Evolutionary conservation across 2,329 filamentous ascomycete genomes (phyloP), one percentile per base, ranked within the genome.

Genomic region (Cordyceps javanica): DNA sequence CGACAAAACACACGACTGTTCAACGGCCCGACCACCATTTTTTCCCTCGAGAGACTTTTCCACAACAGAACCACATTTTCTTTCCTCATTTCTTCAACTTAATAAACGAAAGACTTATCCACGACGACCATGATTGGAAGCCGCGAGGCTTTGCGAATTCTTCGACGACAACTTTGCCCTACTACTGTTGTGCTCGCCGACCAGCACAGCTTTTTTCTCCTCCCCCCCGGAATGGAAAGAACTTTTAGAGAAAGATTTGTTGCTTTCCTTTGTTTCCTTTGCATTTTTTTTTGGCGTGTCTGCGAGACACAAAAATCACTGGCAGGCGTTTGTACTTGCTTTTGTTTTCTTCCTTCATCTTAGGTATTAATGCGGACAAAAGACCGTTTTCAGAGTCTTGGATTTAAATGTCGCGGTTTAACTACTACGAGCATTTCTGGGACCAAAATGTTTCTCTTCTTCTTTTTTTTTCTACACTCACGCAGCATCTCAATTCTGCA

Each of bases 311-410:
- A 46, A 30, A 32, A 39, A 16, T 25, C 56, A 53, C 49, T 48
- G 49, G 56, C 56, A 58, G 56, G 56, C 56, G 56, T 58, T 58
- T 36, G 41, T 46, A 28, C 52, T 55, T 55, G 32, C 41, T 41
- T 44, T 19, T 16, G 53, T 54, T 53, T 50, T 5, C 11, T 49
- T 51, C 41, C 28, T 30, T 41, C 53, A 55, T 46, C 49, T 58
- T 58, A 58, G 56, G 56, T 58, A 58, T 58, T 58, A 58, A 58
- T 58, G 56, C 50, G 56, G 56, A 58, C 56, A 53, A 46, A n/a
- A 53, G 55, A 58, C 53, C 44, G 44, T 58, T 57, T 34, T 39
- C 36, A 36, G 49, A 52, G 48, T 53, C 41, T 55, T 58, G 55
- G 55, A 52, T 58, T 58, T 41, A 58, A 58, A 58, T 53, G 56